Conservation (phyloP, 1,284 basidiomycete species). For the Ustilago lituana region DNA sequence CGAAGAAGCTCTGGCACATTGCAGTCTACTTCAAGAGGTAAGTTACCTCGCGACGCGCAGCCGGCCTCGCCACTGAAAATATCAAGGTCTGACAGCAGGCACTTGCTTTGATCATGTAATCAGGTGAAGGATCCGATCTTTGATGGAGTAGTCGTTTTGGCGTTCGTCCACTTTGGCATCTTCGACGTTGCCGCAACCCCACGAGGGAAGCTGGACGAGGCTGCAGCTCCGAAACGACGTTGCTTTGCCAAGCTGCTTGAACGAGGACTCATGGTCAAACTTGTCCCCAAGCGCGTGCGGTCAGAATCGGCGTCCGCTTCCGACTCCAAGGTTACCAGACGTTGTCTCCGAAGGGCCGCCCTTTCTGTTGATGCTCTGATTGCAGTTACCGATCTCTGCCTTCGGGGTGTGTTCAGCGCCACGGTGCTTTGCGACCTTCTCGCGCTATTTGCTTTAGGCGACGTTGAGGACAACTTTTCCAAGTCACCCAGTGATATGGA, state of each 20-base stretch:
- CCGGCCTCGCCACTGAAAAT: too few relatives aligned
- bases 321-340: too few relatives aligned
- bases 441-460: slow-evolving; percentile 20
- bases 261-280: background rate
- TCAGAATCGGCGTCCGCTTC: too few relatives aligned
- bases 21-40: slow-evolving; percentile 1
- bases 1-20: slow-evolving; percentile 1
- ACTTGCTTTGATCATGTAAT: background rate
- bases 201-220: background rate
- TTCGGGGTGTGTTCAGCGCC: slow-evolving; percentile 8
- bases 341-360: background rate
- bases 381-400: slow-evolving; percentile 18
- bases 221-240: background rate
- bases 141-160: slow-evolving; percentile 9
- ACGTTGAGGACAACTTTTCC: slow-evolving; percentile 9
- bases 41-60: too few relatives aligned
- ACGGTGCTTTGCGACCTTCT: slow-evolving; percentile 9
- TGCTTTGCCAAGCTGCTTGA: background rate
- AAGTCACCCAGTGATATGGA: slow-evolving; percentile 3
- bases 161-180: slow-evolving; percentile 19
- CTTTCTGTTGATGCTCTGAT: slow-evolving; percentile 12
- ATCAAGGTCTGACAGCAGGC: background rate
- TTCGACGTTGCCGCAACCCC: background rate
- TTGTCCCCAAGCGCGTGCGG: background rate
- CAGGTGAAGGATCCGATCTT: slow-evolving; percentile 7